Evolutionary conservation across 1,284 basidiomycete species (phyloP), one percentile per base, ranked within the genome.

Genomic region (Thelephora terrestris): DNA sequence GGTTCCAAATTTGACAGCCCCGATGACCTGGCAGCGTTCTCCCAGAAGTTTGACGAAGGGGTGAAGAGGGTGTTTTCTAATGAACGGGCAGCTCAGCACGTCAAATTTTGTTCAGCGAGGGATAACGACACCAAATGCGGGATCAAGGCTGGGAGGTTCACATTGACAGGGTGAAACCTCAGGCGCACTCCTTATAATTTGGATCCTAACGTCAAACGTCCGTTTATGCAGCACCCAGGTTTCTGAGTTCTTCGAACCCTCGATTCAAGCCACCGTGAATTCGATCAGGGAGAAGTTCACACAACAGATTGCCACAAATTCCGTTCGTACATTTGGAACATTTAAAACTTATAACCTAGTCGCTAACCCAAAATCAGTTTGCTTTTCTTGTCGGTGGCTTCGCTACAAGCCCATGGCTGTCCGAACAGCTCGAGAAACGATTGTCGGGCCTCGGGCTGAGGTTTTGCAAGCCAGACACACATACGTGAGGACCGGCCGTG

Each of bases 11-110:
- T 67, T 57, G 53, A 55, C 20, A 53, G n/a, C 37, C 48, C 58
- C 0, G 69, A 65, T 39, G 73, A 69, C 38, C 53, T 78, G 25
- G 62, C 63, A 4, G 59, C 69, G 37, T 76, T 79, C 49, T 60
- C 62, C 0, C 61, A 66, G 1, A 65, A 66, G 24, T 79, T 79
- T 38, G 76, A 79, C 58, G 73, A 68, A 51, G 70, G 68, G 0
- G 71, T 75, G 9, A 79, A 78, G 50, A 58, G 71, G 40, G 62
- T 65, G 37, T 75, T 78, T 50, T 62, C 69, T 7, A 63, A 67
- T 45, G 55, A 58, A 0, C 74, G 73, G 37, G 71, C 71, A 44
- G 67, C 69, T 1, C 68, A 70, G 3, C 75, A 66, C 47, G 71
- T 78, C 52, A 68, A 66, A 48, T 78, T 79, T 52, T 74, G 75